A percentile compares a stretch with the other conserved stretches of the same genome.
These are phyloP conservation scores for Boletus reticuloceps DNA, from an alignment of 768 basidiomycete genomes.

Conservation along the genomic window DNA sequence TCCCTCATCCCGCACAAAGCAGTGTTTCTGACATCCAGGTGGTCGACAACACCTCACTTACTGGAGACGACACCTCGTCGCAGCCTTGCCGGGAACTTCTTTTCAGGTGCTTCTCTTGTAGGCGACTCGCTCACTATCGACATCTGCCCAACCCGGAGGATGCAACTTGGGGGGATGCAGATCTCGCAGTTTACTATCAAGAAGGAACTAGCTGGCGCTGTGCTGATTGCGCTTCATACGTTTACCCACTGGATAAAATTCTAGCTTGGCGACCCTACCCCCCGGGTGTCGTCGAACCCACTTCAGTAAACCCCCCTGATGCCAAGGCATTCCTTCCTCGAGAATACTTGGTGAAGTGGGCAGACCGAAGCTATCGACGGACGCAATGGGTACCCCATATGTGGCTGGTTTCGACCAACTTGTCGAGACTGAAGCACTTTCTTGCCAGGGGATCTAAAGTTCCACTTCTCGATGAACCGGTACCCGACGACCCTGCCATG, in stretches of 20 bases:
- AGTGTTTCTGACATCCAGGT: conserved; percentile 34
- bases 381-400: conserved; percentile 90
- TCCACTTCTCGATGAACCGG: conserved; percentile 53
- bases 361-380: conserved; percentile 71
- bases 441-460: conserved; percentile 66
- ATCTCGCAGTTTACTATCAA: conserved; percentile 66
- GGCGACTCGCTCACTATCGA: conserved; percentile 76
- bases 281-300: conserved; percentile 54
- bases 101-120: conserved; percentile 84
- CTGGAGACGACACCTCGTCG: conserved; percentile 16
- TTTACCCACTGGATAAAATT: conserved; percentile 74
- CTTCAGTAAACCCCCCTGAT: conserved; percentile 40
- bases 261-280: conserved; percentile 91
- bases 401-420: conserved; percentile 75
- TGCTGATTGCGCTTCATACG: conserved; percentile 72
- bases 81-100: conserved; percentile 45
- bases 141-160: conserved; percentile 57
- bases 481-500: conserved; percentile 22
- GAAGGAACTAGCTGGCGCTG: conserved; percentile 59
- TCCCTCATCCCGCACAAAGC: conserved; percentile 6
- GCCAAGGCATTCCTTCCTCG: conserved; percentile 69
- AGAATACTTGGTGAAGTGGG: conserved; percentile 94
- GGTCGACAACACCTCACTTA: conserved; percentile 24
- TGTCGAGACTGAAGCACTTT: conserved; percentile 75
- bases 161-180: conserved; percentile 32